Base-by-base conservation (phyloP, 73 alveolate genomes). In the Diophrys appendiculata region DNA sequence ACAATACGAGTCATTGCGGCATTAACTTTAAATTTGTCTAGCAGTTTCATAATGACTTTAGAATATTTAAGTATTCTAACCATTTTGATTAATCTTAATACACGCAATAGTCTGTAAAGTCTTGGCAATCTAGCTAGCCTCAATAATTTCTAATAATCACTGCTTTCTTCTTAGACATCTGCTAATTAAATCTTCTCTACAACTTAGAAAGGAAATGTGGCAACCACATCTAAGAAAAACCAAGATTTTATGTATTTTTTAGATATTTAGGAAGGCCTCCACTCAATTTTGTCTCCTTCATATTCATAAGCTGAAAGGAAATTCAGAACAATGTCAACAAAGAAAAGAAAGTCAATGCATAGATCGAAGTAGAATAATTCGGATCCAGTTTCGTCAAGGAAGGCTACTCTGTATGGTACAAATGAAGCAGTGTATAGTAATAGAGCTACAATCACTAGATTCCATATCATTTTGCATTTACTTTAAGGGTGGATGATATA, bases 401-500 rank as follows among this genome's bases (percentile, higher is more conserved):
- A 93, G 1, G 93, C 83, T 2, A 84, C 72, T 34, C 84, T 26
- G 65, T 35, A 90, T 14, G 96, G 96, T 3, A 85, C 87, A 60
- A 35, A 75, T 2, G 85, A 54, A 25, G 96, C 96, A 0, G 96
- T 90, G 73, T 90, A 90, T 1, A 90, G 65, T 0, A 90, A 74
- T 2, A 79, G 75, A 52, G 82, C 31, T 26, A 84, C 73, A 5
- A 86, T 75, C 0, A 86, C 65, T 13, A 90, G 14, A 55, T 86
- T 73, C 91, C 94, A 90, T 13, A 33, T 52, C 1, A 68, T 32
- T 73, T 80, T 86, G 52, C 54, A 54, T 25, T 52, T 34, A 26
- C 71, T 69, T 23, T 32, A 52, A 1, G 93, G 93, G 54, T 54
- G 0, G 11, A 87, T 56, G 69, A 72, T 72, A 52, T 24, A 72